Conservation (phyloP, 805 yeast species). For the Zygosaccharomyces gambellarensis region DNA sequence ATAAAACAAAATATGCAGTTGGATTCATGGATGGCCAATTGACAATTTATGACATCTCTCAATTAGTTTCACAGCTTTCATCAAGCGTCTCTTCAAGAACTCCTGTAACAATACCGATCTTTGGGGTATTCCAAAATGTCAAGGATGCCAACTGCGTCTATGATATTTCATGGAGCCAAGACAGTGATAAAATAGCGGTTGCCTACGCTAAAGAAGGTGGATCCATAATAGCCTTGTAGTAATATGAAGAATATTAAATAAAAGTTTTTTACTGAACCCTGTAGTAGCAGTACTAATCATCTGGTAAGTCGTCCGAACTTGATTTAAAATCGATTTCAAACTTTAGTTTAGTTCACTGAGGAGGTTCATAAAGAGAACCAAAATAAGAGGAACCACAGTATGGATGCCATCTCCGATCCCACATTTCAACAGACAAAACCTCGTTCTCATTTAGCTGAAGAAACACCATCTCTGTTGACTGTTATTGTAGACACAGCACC, state of each 20-base stretch:
- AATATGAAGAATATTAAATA: not conserved
- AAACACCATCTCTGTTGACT: constrained; percentile 72
- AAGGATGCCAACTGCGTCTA: constrained; percentile 29
- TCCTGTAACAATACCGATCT: constrained; percentile 27
- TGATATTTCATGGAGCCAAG: constrained; percentile 35
- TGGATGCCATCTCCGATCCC: constrained; percentile 37
- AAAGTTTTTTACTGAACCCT: not conserved
- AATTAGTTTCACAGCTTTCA: constrained; percentile 9
- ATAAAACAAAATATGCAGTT: constrained; percentile 46
- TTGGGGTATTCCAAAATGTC: constrained; percentile 24
- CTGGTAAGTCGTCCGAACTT: not conserved
- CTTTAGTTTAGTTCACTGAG: not conserved
- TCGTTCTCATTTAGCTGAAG: constrained; percentile 39
- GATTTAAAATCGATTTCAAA: not conserved
- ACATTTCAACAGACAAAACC: constrained; percentile 28
- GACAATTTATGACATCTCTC: constrained; percentile 45
- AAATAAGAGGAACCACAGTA: constrained; percentile 3
- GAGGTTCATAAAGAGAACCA: not conserved
- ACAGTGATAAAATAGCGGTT: constrained; percentile 27
- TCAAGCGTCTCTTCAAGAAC: constrained; percentile 9
- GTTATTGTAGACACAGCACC: constrained; percentile 78
- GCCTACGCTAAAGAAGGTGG: constrained; percentile 34
- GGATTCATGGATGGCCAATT: constrained; percentile 65
- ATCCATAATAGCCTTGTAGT: constrained; percentile 19
- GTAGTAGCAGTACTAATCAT: not conserved